Base-by-base conservation (phyloP, 768 basidiomycete genomes). In the Boletus tylopilopsis region DNA sequence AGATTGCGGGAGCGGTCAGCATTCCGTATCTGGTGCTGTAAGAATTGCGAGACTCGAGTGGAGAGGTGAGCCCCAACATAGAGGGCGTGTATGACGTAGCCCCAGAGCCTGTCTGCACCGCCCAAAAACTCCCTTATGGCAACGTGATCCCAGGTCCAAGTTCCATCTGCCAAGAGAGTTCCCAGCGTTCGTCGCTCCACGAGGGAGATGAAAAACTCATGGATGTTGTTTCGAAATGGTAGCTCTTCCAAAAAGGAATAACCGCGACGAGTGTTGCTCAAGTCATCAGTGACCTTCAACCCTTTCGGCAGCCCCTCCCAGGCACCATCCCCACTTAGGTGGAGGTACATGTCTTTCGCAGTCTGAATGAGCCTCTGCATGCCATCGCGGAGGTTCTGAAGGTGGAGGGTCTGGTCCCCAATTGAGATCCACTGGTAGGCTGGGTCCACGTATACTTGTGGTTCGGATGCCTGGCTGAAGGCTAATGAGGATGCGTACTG, bases 1-100 rank as follows among this genome's bases (percentile, higher is more conserved):
- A 55, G 18, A 10, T 53, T 55, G 21, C 51, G 34, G 1, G 51
- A 34, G 0, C 47, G n/a, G 7, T 53, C 51, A 0, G 30, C 34
- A n/a, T 54, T 54, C 4, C 44, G 11, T 11, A 54, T 12, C 15
- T 54, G 49, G 23, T 25, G 38, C 5, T 54, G 53, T 12, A 54
- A 7, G n/a, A 50, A 54, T 22, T 54, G 49, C 0, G 34, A 33
- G 0, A 27, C 53, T 0, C 49, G 22, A 1, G 49, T 50, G 3
- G 53, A 45, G 4, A 54, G 40, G 15, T 54, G 53, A 0, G 6
- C 15, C 2, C 49, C 43, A 16, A 54, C 24, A 5, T 42, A 54
- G 11, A 54, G 43, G 2, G 35, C 38, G 7, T 51, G 36, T 16
- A 40, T 23, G 19, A 35, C 19, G 5, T 40, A 21, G 1, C 45